phyloP scores from a whole-genome alignment of 2,329 filamentous ascomycete genomes.

The Monilinia polystroma region DNA sequence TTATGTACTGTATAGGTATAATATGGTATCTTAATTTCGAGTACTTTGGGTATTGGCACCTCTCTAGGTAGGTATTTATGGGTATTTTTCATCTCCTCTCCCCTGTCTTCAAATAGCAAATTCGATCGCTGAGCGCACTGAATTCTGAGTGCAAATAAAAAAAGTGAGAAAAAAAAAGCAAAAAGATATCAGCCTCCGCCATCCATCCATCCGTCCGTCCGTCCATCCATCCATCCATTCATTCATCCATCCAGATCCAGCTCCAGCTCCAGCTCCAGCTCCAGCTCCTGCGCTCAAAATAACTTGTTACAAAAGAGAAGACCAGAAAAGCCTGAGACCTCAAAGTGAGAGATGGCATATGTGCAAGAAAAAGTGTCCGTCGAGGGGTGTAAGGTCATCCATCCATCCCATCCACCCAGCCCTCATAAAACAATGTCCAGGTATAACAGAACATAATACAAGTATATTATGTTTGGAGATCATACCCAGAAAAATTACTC shows the following conservation, averaged over 20 bases:
- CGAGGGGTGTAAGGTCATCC: not conserved
- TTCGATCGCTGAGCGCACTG: not conserved
- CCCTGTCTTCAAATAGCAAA: not conserved
- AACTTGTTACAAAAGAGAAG: conserved; percentile 13
- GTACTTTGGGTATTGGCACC: not conserved
- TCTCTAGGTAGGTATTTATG: not conserved
- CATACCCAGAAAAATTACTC: conserved; percentile 14
- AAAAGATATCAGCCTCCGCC: not conserved
- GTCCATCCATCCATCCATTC: conserved; percentile 1
- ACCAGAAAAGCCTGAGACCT: not conserved
- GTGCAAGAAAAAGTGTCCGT: conserved; percentile 12
- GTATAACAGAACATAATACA: not conserved
- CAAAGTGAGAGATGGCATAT: not conserved
- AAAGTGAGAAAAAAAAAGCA: not conserved
- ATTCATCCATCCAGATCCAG: conserved; percentile 2
- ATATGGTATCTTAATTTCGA: not conserved
- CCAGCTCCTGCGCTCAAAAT: conserved; percentile 1
- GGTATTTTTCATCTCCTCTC: not conserved
- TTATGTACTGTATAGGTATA: not conserved
- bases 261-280: conserved; percentile 6
- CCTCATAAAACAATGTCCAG: conserved; percentile 7
- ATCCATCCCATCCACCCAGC: conserved; percentile 1
- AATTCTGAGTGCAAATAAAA: not conserved
- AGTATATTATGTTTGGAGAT: conserved; percentile 4
- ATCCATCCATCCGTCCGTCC: conserved; percentile 1